These are phyloP conservation scores for Melanogaster broomeanus DNA, from an alignment of 768 basidiomycete species.

Conservation along the genomic window DNA sequence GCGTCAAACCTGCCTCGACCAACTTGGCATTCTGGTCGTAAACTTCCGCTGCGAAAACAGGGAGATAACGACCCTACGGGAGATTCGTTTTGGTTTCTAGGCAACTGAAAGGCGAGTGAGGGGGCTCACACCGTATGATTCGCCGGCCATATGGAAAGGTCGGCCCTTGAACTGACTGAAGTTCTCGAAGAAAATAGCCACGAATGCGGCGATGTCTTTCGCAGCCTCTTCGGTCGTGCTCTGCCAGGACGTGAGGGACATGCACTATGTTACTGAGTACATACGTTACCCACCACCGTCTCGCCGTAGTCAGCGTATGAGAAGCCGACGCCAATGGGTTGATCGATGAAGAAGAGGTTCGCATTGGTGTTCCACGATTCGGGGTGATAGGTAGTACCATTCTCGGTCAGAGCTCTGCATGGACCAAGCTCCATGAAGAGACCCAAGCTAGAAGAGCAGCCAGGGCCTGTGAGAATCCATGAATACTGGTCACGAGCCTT, in stretches of 20 bases:
- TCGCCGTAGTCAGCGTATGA: slow-evolving; percentile 47
- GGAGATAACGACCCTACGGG: slow-evolving; percentile 53
- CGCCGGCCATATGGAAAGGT: slow-evolving; percentile 59
- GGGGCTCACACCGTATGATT: slow-evolving; percentile 52
- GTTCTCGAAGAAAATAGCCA: slow-evolving; percentile 73
- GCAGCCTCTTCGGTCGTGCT: slow-evolving; percentile 68
- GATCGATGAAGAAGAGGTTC: slow-evolving; percentile 49
- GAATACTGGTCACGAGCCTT: neutral
- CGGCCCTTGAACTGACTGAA: slow-evolving; percentile 72
- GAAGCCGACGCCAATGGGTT: slow-evolving; percentile 47
- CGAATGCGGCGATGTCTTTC: slow-evolving; percentile 68
- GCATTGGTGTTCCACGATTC: slow-evolving; percentile 71
- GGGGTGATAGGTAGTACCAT: slow-evolving; percentile 54
- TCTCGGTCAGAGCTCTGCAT: slow-evolving; percentile 56
- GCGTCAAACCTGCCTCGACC: slow-evolving; percentile 45
- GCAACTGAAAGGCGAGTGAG: neutral
- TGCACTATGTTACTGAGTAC: slow-evolving; percentile 1
- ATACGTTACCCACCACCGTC: slow-evolving; percentile 36
- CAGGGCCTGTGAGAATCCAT: slow-evolving; percentile 38
- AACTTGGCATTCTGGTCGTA: slow-evolving; percentile 50
- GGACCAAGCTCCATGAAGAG: slow-evolving; percentile 78
- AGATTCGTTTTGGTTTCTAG: neutral
- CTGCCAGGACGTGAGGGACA: slow-evolving; percentile 29
- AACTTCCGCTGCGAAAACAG: slow-evolving; percentile 48
- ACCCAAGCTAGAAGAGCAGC: slow-evolving; percentile 59